Evolutionary conservation across 2,329 filamentous ascomycete genomes (phyloP), one percentile per base, ranked within the genome.

Genomic region (Orbilia blumenaviensis): DNA sequence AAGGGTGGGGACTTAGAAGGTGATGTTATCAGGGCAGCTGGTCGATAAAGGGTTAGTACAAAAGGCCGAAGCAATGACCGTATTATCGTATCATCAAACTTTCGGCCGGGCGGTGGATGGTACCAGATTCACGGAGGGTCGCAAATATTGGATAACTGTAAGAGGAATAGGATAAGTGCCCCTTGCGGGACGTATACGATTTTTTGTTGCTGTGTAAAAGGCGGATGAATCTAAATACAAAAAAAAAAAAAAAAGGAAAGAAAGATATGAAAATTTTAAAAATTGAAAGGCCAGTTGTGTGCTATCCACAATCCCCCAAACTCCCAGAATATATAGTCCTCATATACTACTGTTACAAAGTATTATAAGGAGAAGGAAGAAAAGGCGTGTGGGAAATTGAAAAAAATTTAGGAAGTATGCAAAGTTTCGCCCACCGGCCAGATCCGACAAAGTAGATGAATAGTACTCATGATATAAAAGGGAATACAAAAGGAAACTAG

Each of bases 291-390:
- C 42, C 44, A 62, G 38, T 34, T 41, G 32, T 74, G 61, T 66
- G 52, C 52, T 73, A 66, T 74, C 69, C 69, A 62, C 69, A 52
- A 62, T 67, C 69, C 62, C 56, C 66, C 58, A 58, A 74, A 74
- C 69, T 66, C 69, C 68, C 62, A 66, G 52, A 46, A 63, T 64
- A 71, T 64, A 74, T 74, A 74, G 34, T 74, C 69, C 69, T 67
- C 62, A 52, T 66, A 66, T 67, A 74, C 69, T 74, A 67, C 54
- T 76, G 77, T 78, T 76, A 78, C 77, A 77, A 77, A 75, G 75
- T 71, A 77, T 61, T 72, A 79, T 67, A 75, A 32, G 58, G 66
- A 69, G 68, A 50, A 41, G 29, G 72, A 77, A 68, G 32, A 62
- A 62, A 41, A 67, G 52, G 41, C 42, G 18, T 44, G 58, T 61